A percentile compares a stretch with the other conserved stretches of the same genome.
Conservation (phyloP, 1,284 basidiomycete species). For the Ceratobasidium theobromae region DNA sequence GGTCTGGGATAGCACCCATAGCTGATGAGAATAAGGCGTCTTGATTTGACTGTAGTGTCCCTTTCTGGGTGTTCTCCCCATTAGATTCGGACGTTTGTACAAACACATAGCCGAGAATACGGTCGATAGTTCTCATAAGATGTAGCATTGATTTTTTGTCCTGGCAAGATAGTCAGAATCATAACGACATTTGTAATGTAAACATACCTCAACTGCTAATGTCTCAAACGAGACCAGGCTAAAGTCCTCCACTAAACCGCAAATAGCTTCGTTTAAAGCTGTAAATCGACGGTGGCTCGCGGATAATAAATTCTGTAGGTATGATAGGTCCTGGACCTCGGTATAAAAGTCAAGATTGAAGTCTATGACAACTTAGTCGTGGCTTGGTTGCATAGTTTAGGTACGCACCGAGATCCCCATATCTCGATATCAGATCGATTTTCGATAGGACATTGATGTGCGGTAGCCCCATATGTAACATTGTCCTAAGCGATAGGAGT, state of each 20-base stretch:
- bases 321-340: slow-evolving; percentile 92
- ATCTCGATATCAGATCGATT: slow-evolving; percentile 84
- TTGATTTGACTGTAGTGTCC: slow-evolving; percentile 59
- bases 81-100: slow-evolving; percentile 64
- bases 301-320: slow-evolving; percentile 78
- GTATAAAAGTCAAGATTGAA: slow-evolving; percentile 99
- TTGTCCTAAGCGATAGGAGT: slow-evolving; percentile 88
- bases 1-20: slow-evolving; percentile 56
- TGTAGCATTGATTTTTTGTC: slow-evolving; percentile 93
- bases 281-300: slow-evolving; percentile 65
- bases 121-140: slow-evolving; percentile 78
- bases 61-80: slow-evolving; percentile 44
- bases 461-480: slow-evolving; percentile 97
- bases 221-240: slow-evolving; percentile 97
- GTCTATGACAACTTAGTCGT: slow-evolving; percentile 52
- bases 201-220: slow-evolving; percentile 82
- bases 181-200: not conserved
- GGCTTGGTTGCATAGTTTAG: not conserved
- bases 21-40: slow-evolving; percentile 69
- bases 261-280: slow-evolving; percentile 85
- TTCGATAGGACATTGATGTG: slow-evolving; percentile 98
- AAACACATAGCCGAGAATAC: slow-evolving; percentile 87
- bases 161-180: slow-evolving; percentile 46
- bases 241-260: slow-evolving; percentile 91
- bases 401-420: slow-evolving; percentile 80